These are phyloP conservation scores for Macrophomina pseudophaseolina DNA, from an alignment of 2,329 filamentous ascomycete genomes.

Conservation along the genomic window DNA sequence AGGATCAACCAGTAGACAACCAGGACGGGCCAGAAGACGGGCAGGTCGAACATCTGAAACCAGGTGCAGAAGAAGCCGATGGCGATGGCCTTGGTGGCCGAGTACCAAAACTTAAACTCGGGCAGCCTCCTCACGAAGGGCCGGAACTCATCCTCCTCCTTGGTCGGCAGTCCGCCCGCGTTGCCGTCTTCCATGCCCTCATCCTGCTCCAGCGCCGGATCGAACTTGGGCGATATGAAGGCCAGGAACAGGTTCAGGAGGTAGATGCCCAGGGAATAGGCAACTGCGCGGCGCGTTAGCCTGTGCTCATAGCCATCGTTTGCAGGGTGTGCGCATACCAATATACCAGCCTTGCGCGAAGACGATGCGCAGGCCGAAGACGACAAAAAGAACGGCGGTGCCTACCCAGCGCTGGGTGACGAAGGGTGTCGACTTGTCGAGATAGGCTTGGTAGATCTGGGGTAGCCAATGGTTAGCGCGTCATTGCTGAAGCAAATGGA, in stretches of 20 bases:
- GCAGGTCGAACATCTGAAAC: slow-evolving; percentile 93
- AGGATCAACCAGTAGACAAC: slow-evolving; percentile 99
- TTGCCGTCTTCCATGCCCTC: slow-evolving; percentile 93
- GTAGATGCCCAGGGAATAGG: slow-evolving; percentile 97
- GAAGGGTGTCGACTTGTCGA: slow-evolving; percentile 92
- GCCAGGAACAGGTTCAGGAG: slow-evolving; percentile 98
- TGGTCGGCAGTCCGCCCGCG: slow-evolving; percentile 82
- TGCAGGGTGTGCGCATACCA: slow-evolving; percentile 59
- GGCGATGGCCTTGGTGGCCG: slow-evolving; percentile 82
- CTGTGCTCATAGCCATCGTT: neutral
- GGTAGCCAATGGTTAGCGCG: neutral
- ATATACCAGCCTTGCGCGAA: slow-evolving; percentile 98
- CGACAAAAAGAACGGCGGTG: slow-evolving; percentile 73
- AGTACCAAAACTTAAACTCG: slow-evolving; percentile 99
- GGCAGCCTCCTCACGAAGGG: slow-evolving; percentile 95
- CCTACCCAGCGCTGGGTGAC: slow-evolving; percentile 88
- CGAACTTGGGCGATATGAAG: slow-evolving; percentile 97
- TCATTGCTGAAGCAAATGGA: neutral
- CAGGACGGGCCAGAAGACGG: slow-evolving; percentile 98
- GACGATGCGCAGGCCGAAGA: slow-evolving; percentile 90
- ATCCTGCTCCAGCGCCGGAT: slow-evolving; percentile 93
- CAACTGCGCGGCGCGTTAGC: slow-evolving; percentile 63
- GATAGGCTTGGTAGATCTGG: slow-evolving; percentile 90
- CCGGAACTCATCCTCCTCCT: slow-evolving; percentile 96
- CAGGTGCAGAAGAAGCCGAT: slow-evolving; percentile 89